phyloP scores from a whole-genome alignment of 2,329 filamentous ascomycete genomes.

The Penicillium palitans region DNA sequence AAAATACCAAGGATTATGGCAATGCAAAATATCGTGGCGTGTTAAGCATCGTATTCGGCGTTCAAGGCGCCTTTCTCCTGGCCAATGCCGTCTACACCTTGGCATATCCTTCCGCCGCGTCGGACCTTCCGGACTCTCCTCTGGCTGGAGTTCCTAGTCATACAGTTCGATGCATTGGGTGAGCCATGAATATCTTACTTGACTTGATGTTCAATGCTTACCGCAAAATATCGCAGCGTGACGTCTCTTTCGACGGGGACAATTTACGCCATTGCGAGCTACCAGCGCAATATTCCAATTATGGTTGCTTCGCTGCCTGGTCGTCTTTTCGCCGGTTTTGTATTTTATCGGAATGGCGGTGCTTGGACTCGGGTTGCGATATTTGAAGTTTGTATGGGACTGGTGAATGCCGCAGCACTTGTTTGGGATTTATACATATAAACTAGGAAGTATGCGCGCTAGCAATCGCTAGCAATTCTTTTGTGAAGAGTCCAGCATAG shows the following conservation, averaged over 20 bases:
- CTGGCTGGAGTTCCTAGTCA: background rate
- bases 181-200: background rate
- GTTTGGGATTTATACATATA: conserved; percentile 2
- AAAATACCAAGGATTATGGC: conserved; percentile 26
- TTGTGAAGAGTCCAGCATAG: background rate
- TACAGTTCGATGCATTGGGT: conserved; percentile 6
- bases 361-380: conserved; percentile 2
- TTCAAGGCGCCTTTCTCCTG: conserved; percentile 8
- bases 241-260: conserved; percentile 13
- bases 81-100: conserved; percentile 10
- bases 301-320: conserved; percentile 12
- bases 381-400: conserved; percentile 5
- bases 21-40: conserved; percentile 2
- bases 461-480: background rate
- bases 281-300: conserved; percentile 12
- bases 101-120: conserved; percentile 1
- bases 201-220: background rate
- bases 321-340: conserved; percentile 9
- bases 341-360: conserved; percentile 8
- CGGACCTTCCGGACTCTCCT: conserved; percentile 4
- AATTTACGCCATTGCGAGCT: conserved; percentile 13
- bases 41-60: conserved; percentile 5
- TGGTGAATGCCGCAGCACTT: conserved; percentile 2
- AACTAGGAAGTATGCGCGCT: background rate
- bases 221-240: background rate